Conservation (phyloP, 352 stramenopile genomes). For the Peronospora destructor region DNA sequence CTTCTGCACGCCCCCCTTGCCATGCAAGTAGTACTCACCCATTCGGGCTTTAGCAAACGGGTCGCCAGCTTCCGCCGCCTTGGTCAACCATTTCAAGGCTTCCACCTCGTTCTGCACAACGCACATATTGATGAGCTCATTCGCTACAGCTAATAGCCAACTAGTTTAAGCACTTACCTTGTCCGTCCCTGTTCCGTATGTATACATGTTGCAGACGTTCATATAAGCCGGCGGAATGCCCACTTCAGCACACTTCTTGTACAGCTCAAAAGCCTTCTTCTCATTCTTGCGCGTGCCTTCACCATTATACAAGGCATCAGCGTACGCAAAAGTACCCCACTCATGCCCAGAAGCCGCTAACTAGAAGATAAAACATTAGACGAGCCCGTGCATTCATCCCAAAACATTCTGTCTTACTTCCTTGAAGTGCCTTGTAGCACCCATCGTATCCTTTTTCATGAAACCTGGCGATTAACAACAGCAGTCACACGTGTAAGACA, state of each 20-base stretch:
- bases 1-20: conserved; percentile 41
- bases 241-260: conserved; percentile 52
- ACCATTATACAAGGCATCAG: conserved; percentile 63
- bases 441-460: conserved; percentile 42
- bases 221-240: conserved; percentile 67
- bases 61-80: conserved; percentile 68
- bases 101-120: conserved; percentile 52
- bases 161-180: conserved; percentile 36
- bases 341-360: conserved; percentile 51
- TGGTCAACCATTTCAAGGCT: conserved; percentile 64
- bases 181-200: conserved; percentile 47
- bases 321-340: conserved; percentile 79
- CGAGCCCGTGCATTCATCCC: not conserved
- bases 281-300: conserved; percentile 70
- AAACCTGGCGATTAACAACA: conserved; percentile 33
- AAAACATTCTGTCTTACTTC: conserved; percentile 32
- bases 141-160: not conserved
- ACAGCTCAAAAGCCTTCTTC: conserved; percentile 76
- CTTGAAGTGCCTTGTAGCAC: conserved; percentile 62
- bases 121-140: not conserved
- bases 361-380: conserved; percentile 20
- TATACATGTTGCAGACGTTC: conserved; percentile 83
- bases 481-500: not conserved
- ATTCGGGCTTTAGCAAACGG: conserved; percentile 66
- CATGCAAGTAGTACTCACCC: conserved; percentile 67